Evolutionary conservation across 768 basidiomycete genomes (phyloP), one percentile per base, ranked within the genome.

Genomic region (Tricholoma sp.): DNA sequence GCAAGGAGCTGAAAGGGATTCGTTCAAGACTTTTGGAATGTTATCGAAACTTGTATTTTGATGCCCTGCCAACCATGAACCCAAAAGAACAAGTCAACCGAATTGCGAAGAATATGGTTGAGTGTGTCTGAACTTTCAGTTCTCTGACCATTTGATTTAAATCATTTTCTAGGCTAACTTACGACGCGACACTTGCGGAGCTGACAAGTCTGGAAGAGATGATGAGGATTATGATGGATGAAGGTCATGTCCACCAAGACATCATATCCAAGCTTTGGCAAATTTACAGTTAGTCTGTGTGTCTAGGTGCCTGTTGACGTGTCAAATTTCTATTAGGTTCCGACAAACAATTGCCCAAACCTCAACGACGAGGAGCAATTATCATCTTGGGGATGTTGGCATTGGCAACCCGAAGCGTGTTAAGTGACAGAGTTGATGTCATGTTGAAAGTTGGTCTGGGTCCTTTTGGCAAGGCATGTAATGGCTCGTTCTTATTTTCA

Each of bases 301-400:
- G 43, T 22, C 16, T 27, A 5, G 16, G 29, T 37, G 35, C 54
- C 45, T 10, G 24, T 50, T 31, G n/a, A 18, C 37, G 8, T n/a
- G 21, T 50, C 57, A 22, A 24, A 46, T 21, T 11, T 9, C 24
- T 14, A 4, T 9, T 58, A 97, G 95, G 89, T 64, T 85, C 86
- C 9, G 79, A 85, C 7, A 82, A 82, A 62, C 78, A 81, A 9
- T 78, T 99, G 32, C 93, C 93, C 0, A 84, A 84, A 59, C 79
- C 79, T 35, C 97, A 98, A 69, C 81, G 96, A n/a, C 83, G 93
- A 43, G 97, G 95, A 0, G 91, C 96, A 0, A 94, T 98, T 63
- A 94, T 95, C 66, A 88, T 98, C 52, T 79, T 99, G n/a, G 92
- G 96, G 39, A 98, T 99, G 96, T 76, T 98, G 22, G 96, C 94